These are phyloP conservation scores for Xylaria polymorpha DNA, from an alignment of 2,329 filamentous ascomycete genomes.

Conservation along the genomic window DNA sequence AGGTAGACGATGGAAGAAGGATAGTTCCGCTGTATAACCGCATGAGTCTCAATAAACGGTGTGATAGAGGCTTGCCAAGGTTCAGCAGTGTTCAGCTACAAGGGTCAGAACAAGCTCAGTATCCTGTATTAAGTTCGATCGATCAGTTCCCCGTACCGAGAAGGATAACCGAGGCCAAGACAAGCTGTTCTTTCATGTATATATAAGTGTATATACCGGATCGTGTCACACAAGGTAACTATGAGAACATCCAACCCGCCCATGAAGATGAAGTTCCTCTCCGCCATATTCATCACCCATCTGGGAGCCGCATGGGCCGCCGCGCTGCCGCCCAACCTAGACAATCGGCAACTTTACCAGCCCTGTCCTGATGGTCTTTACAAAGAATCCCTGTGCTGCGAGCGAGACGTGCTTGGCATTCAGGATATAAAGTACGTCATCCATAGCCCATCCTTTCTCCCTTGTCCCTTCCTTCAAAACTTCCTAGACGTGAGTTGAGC, in stretches of 20 bases:
- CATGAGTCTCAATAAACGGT: neutral
- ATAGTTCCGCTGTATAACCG: neutral
- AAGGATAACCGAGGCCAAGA: neutral
- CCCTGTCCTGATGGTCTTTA: slow-evolving; percentile 3
- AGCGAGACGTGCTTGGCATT: slow-evolving; percentile 1
- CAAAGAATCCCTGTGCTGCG: neutral
- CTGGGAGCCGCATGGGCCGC: slow-evolving; percentile 1
- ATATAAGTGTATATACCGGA: neutral
- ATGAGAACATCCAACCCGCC: neutral
- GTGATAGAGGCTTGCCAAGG: slow-evolving; percentile 20
- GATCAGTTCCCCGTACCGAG: neutral
- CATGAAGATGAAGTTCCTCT: slow-evolving; percentile 12
- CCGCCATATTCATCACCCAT: neutral
- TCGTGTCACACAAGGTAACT: neutral
- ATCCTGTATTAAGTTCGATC: neutral
- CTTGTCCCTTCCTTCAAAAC: neutral
- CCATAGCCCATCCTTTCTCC: neutral
- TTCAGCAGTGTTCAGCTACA: slow-evolving; percentile 3
- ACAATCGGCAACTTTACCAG: slow-evolving; percentile 1
- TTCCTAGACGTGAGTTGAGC: neutral
- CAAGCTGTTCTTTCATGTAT: neutral
- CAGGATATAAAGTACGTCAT: slow-evolving; percentile 3
- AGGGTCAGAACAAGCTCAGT: neutral
- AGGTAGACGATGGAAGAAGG: neutral
- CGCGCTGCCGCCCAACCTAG: neutral